A percentile compares a stretch with the other conserved stretches of the same genome.
phyloP scores from a whole-genome alignment of 2,329 filamentous ascomycete species.

The Pseudocercospora macadamiae region DNA sequence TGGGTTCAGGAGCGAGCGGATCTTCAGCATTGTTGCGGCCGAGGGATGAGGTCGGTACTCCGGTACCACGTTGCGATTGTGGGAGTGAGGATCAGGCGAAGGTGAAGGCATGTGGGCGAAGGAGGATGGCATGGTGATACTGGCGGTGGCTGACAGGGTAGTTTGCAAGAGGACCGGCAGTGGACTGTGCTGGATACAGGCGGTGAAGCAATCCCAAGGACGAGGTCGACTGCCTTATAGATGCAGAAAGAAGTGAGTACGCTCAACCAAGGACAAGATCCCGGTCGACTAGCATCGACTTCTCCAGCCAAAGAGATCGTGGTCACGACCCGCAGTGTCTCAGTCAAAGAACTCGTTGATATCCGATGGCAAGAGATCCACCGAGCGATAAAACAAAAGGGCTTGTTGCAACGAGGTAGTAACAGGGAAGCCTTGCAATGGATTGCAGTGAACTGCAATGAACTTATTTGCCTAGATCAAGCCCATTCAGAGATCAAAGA shows the following conservation, averaged over 20 bases:
- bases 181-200: slow-evolving; percentile 16
- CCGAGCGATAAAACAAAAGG: slow-evolving; percentile 3
- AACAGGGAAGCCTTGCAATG: slow-evolving; percentile 20
- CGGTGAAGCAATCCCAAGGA: slow-evolving; percentile 27
- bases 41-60: slow-evolving; percentile 22
- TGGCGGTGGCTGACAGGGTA: slow-evolving; percentile 31
- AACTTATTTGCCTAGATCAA: slow-evolving; percentile 24
- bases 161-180: slow-evolving; percentile 12
- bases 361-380: slow-evolving; percentile 17
- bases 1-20: slow-evolving; percentile 47
- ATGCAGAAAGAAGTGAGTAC: slow-evolving; percentile 24
- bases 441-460: too few species aligned
- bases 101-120: slow-evolving; percentile 28
- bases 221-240: slow-evolving; percentile 31
- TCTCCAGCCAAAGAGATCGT: slow-evolving; percentile 23
- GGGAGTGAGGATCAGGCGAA: slow-evolving; percentile 19
- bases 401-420: slow-evolving; percentile 25
- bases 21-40: slow-evolving; percentile 42
- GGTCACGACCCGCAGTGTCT: slow-evolving; percentile 31
- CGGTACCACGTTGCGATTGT: slow-evolving; percentile 17
- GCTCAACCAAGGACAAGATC: slow-evolving; percentile 19
- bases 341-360: slow-evolving; percentile 24
- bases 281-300: slow-evolving; percentile 22
- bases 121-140: slow-evolving; percentile 26
- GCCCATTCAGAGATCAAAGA: slow-evolving; percentile 10